Base-by-base conservation (phyloP, 1,139 yeast species). In the Casaregolazyma suthepensis region DNA sequence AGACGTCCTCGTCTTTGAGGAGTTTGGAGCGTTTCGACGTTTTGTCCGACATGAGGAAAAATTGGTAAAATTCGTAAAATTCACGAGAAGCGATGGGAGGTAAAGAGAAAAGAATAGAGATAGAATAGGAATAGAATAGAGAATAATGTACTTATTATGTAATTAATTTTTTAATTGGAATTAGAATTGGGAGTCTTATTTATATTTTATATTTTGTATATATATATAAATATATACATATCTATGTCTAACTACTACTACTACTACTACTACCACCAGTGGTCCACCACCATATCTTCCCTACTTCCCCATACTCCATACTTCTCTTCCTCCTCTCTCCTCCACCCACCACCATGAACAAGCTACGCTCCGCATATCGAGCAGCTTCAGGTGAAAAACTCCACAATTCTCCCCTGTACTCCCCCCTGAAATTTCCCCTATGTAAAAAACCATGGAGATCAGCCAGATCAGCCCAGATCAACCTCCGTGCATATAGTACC, bases 11-110 rank as follows among this genome's bases (percentile, higher is more conserved):
- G 23, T 43, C 19, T 17, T 44, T 46, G 26, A 54, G 58, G 15
- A 55, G 42, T 38, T 55, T 54, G 13, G 52, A 52, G 22, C 60
- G 54, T 45, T 56, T 58, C 23, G 53, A 42, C 22, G 45, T 42
- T 44, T 54, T 51, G 44, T 55, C 19, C 26, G 35, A 18, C 29
- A 50, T 18, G 45, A 35, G 10, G 22, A 20, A n/a, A n/a, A n/a
- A n/a, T n/a, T n/a, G n/a, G n/a, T n/a, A n/a, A n/a, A n/a, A n/a
- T n/a, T n/a, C n/a, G n/a, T n/a, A n/a, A n/a, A n/a, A n/a, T n/a
- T n/a, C n/a, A n/a, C n/a, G n/a, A n/a, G n/a, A n/a, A n/a, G n/a
- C n/a, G n/a, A n/a, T n/a, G n/a, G n/a, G n/a, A n/a, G n/a, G n/a
- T n/a, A n/a, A n/a, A n/a, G n/a, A 17, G 23, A 46, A 52, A 48